A percentile compares a stretch with the other conserved stretches of the same genome.
phyloP scores from a whole-genome alignment of 345 rosid species.

The Moricandia arvensis region DNA sequence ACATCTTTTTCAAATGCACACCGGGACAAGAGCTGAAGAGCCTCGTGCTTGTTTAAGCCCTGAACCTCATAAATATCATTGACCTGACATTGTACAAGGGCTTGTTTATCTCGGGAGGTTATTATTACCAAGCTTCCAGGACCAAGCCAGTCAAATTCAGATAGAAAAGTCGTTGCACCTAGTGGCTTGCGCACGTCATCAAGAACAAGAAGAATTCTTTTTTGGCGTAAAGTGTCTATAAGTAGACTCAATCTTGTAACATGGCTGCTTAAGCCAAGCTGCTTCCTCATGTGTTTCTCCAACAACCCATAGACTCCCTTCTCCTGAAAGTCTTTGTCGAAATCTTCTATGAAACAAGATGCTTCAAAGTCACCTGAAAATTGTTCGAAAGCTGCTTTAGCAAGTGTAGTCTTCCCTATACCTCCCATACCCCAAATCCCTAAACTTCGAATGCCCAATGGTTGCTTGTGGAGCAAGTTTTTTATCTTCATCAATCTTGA shows the following conservation, averaged over 20 bases:
- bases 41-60: not conserved
- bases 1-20: not conserved
- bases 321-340: not conserved
- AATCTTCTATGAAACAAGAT: conserved; percentile 9
- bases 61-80: not conserved
- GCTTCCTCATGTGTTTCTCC: not conserved
- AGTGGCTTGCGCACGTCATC: conserved; percentile 7
- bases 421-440: conserved; percentile 29
- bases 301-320: conserved; percentile 4
- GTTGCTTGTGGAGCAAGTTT: conserved; percentile 25
- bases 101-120: conserved; percentile 13
- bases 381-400: conserved; percentile 10
- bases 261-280: not conserved
- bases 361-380: not conserved
- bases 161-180: not conserved
- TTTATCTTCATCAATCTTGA: not conserved
- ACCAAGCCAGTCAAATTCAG: not conserved
- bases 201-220: not conserved
- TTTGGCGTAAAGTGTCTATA: not conserved
- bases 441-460: not conserved
- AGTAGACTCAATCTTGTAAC: not conserved
- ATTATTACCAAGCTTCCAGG: conserved; percentile 17
- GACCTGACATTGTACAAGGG: not conserved
- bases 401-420: conserved; percentile 23
- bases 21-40: not conserved